These are phyloP conservation scores for Cladosporium sp. DNA, from an alignment of 2,329 filamentous ascomycete species.

Conservation along the genomic window DNA sequence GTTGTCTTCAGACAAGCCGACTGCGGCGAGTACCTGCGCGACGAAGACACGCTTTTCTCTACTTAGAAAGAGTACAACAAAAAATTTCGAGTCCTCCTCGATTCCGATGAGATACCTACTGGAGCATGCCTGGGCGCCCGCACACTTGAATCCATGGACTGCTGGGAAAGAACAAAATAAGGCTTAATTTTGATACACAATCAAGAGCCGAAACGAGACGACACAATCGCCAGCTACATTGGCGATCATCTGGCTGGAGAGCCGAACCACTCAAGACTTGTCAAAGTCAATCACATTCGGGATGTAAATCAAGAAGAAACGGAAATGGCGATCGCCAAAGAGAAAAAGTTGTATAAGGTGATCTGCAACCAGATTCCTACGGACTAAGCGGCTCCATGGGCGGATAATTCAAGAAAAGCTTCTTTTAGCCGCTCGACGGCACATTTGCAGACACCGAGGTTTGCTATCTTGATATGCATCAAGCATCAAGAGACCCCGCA, in stretches of 20 bases:
- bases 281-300: background rate
- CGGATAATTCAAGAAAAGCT: conserved; percentile 2
- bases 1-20: conserved; percentile 89
- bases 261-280: background rate
- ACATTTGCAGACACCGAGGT: background rate
- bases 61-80: conserved; percentile 31
- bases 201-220: background rate
- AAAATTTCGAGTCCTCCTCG: background rate
- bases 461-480: background rate
- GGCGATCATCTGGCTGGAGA: background rate
- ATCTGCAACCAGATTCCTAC: background rate
- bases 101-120: background rate
- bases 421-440: conserved; percentile 7
- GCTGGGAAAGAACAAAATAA: background rate
- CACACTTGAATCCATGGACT: background rate
- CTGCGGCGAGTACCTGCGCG: conserved; percentile 88
- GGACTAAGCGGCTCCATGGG: background rate
- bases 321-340: background rate
- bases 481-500: conserved; percentile 1
- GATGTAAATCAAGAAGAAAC: background rate
- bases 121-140: background rate
- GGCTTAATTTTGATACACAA: background rate
- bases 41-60: conserved; percentile 64
- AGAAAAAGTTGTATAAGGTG: background rate
- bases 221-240: background rate